Conservation (phyloP, 345 rosid species). For the Lumnitzera racemosa region DNA sequence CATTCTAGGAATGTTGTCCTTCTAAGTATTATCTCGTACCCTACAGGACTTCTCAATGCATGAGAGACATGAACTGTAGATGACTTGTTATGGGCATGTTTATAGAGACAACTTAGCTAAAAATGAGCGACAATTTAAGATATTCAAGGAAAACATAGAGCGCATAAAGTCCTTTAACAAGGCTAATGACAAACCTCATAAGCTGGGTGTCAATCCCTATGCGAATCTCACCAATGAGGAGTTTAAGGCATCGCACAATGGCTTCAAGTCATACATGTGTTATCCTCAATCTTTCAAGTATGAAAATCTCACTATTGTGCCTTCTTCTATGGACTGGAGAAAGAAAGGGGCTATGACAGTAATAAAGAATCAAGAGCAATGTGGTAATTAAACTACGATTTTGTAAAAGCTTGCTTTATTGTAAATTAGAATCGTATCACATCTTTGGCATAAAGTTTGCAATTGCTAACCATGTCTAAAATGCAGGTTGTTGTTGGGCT, state of each 20-base stretch:
- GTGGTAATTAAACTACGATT: conserved; percentile 19
- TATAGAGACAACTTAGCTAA: conserved; percentile 9
- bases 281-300: conserved; percentile 12
- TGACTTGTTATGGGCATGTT: conserved; percentile 15
- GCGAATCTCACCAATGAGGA: conserved; percentile 29
- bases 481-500: conserved; percentile 21
- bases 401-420: neutral
- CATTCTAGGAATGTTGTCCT: conserved; percentile 11
- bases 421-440: neutral
- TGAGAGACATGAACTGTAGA: conserved; percentile 27
- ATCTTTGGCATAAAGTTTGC: neutral
- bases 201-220: conserved; percentile 23
- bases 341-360: conserved; percentile 38
- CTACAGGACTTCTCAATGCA: conserved; percentile 11
- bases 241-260: conserved; percentile 20
- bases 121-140: conserved; percentile 10
- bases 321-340: conserved; percentile 36
- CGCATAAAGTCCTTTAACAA: conserved; percentile 16
- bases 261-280: conserved; percentile 1
- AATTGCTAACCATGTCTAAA: neutral
- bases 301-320: conserved; percentile 23
- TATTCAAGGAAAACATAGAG: conserved; percentile 20
- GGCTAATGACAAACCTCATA: conserved; percentile 10
- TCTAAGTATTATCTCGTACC: conserved; percentile 8
- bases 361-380: conserved; percentile 35